Evolutionary conservation across 1,284 basidiomycete species (phyloP).

Genomic region (Trametes sp.): DNA sequence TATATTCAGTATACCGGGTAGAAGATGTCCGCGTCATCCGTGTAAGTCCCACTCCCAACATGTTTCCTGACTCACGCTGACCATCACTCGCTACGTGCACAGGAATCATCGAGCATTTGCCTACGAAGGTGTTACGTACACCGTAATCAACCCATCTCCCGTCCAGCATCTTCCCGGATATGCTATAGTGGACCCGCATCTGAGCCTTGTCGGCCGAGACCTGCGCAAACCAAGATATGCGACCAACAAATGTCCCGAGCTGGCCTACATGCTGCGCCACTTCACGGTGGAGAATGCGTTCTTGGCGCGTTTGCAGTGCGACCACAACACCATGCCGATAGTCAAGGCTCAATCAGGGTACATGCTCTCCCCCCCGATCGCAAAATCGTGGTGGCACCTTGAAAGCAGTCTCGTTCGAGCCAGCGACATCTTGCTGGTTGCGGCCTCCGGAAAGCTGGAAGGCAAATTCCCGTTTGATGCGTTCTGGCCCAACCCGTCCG

Average conservation of each 20-base stretch:
- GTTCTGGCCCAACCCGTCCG: slow-evolving; percentile 1
- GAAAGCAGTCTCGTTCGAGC: background rate
- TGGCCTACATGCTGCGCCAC: background rate
- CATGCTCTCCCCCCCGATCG: background rate
- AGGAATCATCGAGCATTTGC: background rate
- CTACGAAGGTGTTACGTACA: background rate
- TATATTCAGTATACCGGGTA: too few species aligned
- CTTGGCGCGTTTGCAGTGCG: background rate
- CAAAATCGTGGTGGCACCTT: slow-evolving; percentile 1
- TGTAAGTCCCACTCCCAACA: too few species aligned
- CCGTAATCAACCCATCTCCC: slow-evolving; percentile 3
- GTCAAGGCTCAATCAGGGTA: background rate
- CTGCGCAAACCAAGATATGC: background rate
- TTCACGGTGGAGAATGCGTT: background rate
- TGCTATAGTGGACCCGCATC: background rate
- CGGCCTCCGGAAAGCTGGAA: background rate
- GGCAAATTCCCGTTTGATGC: background rate
- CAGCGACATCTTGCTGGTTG: background rate
- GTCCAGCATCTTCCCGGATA: background rate
- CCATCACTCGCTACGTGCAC: too few species aligned
- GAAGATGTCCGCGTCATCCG: too few species aligned
- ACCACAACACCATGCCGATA: background rate
- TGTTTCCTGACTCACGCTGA: too few species aligned
- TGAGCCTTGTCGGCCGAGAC: background rate
- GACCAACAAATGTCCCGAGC: background rate